Base-by-base conservation (phyloP, 305 asterid genomes). In the Solanum hybrid region DNA sequence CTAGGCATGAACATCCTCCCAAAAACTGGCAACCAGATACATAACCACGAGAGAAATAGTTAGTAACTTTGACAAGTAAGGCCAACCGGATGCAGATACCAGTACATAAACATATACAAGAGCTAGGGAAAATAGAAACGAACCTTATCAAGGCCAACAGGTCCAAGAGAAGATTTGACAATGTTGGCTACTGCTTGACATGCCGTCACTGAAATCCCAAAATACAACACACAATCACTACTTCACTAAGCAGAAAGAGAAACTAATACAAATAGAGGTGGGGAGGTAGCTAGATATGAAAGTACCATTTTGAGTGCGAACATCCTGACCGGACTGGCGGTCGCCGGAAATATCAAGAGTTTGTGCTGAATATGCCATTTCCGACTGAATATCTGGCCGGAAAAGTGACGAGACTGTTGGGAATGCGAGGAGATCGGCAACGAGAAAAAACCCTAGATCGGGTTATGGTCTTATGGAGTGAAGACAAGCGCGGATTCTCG, bases 101-200 rank as follows among this genome's bases (percentile, higher is more conserved):
- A 80, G 26, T 39, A 39, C 37, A 41, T 8, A 41, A 41, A 78
- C 36, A 78, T 17, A 88, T 41, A 33, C 17, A 77, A 45, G 4
- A 33, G 68, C n/a, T 73, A 39, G 27, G 9, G 29, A 87, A 73
- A 32, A 37, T 61, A 26, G 79, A 79, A 88, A 29, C 65, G 33
- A 86, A 96, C 99, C 99, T 97, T 97, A 92, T 97, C 99, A 79
- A 97, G 98, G 87, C 99, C 98, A 79, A 95, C 98, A 3, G 98
- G 99, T 79, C 98, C 99, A 26, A 97, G 98, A 2, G 99, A 97
- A 14, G 99, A 95, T 91, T 97, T 97, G 79, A 97, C 98, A 79
- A 96, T 95, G 90, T 97, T 96, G 22, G 99, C 98, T 57, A 97
- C 92, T 3, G 98, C 98, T 90, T 94, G 98, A 91, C 99, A 97